These are phyloP conservation scores for Xylogone sp. DNA, from an alignment of 2,329 filamentous ascomycete species.

Conservation along the genomic window DNA sequence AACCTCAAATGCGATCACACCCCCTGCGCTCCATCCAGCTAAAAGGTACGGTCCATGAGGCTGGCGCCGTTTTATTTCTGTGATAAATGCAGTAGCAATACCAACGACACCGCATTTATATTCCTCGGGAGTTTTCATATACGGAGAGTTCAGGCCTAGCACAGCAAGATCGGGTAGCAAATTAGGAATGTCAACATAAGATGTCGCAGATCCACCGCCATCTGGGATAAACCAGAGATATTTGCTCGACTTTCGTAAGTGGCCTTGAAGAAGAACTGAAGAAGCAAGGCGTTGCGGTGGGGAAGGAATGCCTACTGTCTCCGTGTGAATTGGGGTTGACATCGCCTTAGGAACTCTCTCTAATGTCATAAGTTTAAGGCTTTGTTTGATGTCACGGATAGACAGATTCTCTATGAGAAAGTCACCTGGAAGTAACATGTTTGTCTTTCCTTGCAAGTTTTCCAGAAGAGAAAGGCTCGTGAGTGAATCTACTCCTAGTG, in stretches of 20 bases:
- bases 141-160: slow-evolving; percentile 64
- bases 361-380: slow-evolving; percentile 30
- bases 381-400: slow-evolving; percentile 33
- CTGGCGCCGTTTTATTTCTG: slow-evolving; percentile 69
- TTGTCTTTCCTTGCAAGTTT: slow-evolving; percentile 50
- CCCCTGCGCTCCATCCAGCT: slow-evolving; percentile 76
- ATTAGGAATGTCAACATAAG: slow-evolving; percentile 24
- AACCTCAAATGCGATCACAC: slow-evolving; percentile 67
- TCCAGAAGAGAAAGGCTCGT: slow-evolving; percentile 54
- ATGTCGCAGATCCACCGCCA: slow-evolving; percentile 39
- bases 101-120: slow-evolving; percentile 64
- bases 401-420: slow-evolving; percentile 59
- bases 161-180: slow-evolving; percentile 45
- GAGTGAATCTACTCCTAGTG: slow-evolving; percentile 56
- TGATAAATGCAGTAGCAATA: slow-evolving; percentile 60
- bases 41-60: slow-evolving; percentile 64
- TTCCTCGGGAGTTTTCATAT: slow-evolving; percentile 65
- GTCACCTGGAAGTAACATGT: slow-evolving; percentile 51
- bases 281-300: slow-evolving; percentile 14
- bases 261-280: slow-evolving; percentile 42
- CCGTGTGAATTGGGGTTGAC: neutral
- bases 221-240: slow-evolving; percentile 44
- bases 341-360: slow-evolving; percentile 21
- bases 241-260: slow-evolving; percentile 40
- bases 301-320: slow-evolving; percentile 1